Conservation (phyloP, 1,139 yeast genomes). For the Trichomonascaceae sp. region DNA sequence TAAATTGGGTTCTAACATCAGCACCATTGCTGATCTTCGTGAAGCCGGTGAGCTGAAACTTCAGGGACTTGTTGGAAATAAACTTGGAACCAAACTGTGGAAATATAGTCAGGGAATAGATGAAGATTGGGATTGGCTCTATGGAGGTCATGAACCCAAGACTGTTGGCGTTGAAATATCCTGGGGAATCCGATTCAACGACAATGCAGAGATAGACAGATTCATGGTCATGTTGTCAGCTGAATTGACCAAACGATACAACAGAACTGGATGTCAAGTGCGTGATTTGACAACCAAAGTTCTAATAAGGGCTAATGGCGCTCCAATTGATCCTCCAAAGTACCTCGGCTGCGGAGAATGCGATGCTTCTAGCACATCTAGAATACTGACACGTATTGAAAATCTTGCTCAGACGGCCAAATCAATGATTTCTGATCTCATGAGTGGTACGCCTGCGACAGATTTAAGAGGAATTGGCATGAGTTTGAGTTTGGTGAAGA, state of each 20-base stretch:
- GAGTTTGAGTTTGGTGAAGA: slow-evolving; percentile 46
- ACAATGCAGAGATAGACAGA: slow-evolving; percentile 51
- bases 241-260: slow-evolving; percentile 54
- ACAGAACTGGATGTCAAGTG: slow-evolving; percentile 45
- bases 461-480: slow-evolving; percentile 79
- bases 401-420: slow-evolving; percentile 57
- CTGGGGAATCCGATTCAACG: slow-evolving; percentile 78
- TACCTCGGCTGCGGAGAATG: slow-evolving; percentile 81
- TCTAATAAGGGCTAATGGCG: slow-evolving; percentile 54
- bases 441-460: slow-evolving; percentile 52
- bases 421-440: slow-evolving; percentile 49
- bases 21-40: slow-evolving; percentile 37
- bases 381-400: slow-evolving; percentile 58
- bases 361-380: slow-evolving; percentile 54
- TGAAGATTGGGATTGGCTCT: slow-evolving; percentile 36
- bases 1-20: slow-evolving; percentile 35
- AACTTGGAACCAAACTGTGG: slow-evolving; percentile 59
- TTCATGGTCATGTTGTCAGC: slow-evolving; percentile 54
- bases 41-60: slow-evolving; percentile 37
- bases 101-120: slow-evolving; percentile 66
- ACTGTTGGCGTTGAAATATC: slow-evolving; percentile 85
- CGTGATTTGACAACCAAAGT: slow-evolving; percentile 57
- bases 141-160: slow-evolving; percentile 50
- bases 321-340: slow-evolving; percentile 72
- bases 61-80: slow-evolving; percentile 51